phyloP scores from a whole-genome alignment of 2,329 filamentous ascomycete species.

The Fusarium sambucinum region DNA sequence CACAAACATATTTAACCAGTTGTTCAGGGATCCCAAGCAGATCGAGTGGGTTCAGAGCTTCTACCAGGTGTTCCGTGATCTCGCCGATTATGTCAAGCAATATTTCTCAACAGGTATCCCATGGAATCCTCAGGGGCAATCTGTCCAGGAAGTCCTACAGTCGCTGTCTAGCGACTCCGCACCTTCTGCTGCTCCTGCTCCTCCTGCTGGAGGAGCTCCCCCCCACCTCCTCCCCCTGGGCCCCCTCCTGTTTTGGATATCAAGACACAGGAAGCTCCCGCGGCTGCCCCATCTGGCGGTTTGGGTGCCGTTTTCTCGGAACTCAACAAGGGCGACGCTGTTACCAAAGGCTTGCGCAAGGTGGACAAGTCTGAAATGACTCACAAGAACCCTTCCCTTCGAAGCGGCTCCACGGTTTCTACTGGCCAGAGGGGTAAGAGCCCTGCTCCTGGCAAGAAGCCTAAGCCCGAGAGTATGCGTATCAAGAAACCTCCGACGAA shows the following conservation, averaged over 20 bases:
- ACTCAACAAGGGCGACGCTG: constrained; percentile 87
- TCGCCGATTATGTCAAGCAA: constrained; percentile 86
- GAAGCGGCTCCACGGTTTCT: constrained; percentile 77
- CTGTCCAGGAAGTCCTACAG: constrained; percentile 75
- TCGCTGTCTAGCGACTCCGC: constrained; percentile 60
- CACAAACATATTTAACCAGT: constrained; percentile 6
- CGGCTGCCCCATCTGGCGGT: constrained; percentile 69
- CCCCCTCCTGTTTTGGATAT: constrained; percentile 75
- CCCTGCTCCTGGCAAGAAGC: constrained; percentile 87
- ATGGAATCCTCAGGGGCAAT: constrained; percentile 85
- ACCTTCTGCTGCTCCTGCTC: constrained; percentile 63
- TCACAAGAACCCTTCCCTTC: constrained; percentile 93
- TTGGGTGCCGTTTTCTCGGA: constrained; percentile 92
- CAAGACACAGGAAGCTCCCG: constrained; percentile 56
- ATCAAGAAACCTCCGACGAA: constrained; percentile 84
- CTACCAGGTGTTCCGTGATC: constrained; percentile 87
- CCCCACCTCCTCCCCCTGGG: constrained; percentile 67
- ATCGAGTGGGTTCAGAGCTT: constrained; percentile 93
- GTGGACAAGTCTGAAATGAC: constrained; percentile 98
- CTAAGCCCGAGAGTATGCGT: constrained; percentile 87
- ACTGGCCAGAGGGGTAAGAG: constrained; percentile 78
- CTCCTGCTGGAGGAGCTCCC: constrained; percentile 66
- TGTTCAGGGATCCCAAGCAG: constrained; percentile 77
- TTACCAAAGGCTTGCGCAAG: constrained; percentile 90
- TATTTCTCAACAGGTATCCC: constrained; percentile 82